Evolutionary conservation across 1,284 basidiomycete species (phyloP), one percentile per base, ranked within the genome.

Genomic region (Puccinia brachypodii): DNA sequence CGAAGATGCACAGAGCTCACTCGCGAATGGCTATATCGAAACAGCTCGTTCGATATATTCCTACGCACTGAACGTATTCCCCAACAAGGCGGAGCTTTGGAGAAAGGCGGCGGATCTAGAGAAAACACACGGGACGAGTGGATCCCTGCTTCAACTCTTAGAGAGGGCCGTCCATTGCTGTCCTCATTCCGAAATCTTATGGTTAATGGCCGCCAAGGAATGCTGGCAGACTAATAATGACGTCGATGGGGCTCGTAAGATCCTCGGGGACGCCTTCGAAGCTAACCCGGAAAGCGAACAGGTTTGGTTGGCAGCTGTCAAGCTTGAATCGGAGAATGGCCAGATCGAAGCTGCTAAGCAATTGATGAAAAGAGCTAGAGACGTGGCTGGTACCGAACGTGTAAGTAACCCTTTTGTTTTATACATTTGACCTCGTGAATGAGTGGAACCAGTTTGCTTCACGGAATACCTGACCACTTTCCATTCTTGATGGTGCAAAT

Each of bases 191-290:
- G 96, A 99, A 87, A 92, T 94, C 0, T 89, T 99, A 0, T 99
- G 97, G 96, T 90, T 99, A 66, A 96, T 97, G 93, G 92, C 93
- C 79, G 96, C 96, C 2, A 96, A 97, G 87, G 95, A 98, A 88
- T 94, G 94, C 85, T 96, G 95, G 94, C 86, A 94, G 13, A 90
- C 91, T 11, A 47, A 71, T 2, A 93, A 93, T 9, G 94, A 99
- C 85, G 92, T 98, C 13, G 90, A 91, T 0, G 92, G 92, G 16
- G 94, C 96, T 0, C 91, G 96, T 71, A 90, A 92, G 83, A 92
- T 97, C 19, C 90, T 99, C 19, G 94, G 92, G 83, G 90, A 91
- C 62, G 95, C 97, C 0, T 98, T 98, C 89, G 91, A 93, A 83
- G 93, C 94, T 69, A 99, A 98, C 86, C 93, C 95, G 22, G 95